Percentiles rank a stretch among this genome's conserved stretches.
phyloP scores from a whole-genome alignment of 805 yeast genomes.

The Metschnikowia koreensis region DNA sequence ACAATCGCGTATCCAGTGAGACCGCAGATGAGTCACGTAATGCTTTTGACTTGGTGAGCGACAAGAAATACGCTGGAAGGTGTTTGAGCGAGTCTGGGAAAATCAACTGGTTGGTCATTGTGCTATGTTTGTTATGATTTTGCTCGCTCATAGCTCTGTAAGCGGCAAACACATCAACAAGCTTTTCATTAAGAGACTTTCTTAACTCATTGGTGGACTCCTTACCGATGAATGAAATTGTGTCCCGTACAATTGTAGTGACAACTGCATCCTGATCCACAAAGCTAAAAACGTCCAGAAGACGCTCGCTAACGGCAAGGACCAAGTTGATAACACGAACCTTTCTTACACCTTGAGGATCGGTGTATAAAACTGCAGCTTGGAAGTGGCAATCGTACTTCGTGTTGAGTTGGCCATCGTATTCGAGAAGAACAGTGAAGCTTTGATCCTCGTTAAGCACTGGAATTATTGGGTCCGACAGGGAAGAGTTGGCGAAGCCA shows the following conservation, averaged over 20 bases:
- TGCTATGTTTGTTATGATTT: constrained; percentile 35
- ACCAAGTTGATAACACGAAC: constrained; percentile 84
- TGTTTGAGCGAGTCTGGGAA: constrained; percentile 79
- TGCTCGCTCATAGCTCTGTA: constrained; percentile 48
- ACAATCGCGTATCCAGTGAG: constrained; percentile 63
- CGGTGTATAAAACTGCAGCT: constrained; percentile 83
- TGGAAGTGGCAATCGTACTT: constrained; percentile 85
- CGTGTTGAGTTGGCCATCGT: constrained; percentile 72
- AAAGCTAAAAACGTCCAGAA: constrained; percentile 71
- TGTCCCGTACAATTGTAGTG: constrained; percentile 39
- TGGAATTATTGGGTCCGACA: constrained; percentile 71
- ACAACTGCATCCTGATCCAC: constrained; percentile 61
- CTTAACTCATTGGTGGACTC: constrained; percentile 39
- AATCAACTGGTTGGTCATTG: constrained; percentile 57
- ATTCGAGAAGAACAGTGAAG: constrained; percentile 66
- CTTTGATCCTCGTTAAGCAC: constrained; percentile 60
- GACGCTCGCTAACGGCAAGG: constrained; percentile 74
- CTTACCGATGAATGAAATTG: constrained; percentile 40
- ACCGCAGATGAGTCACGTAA: constrained; percentile 50
- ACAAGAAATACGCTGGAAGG: constrained; percentile 62
- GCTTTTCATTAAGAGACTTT: constrained; percentile 37
- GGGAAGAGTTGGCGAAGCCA: constrained; percentile 19
- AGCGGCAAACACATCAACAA: constrained; percentile 48
- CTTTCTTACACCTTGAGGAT: constrained; percentile 68
- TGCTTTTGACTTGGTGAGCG: constrained; percentile 68